Conservation (phyloP, 73 alveolate genomes). For the Paramecium primaurelia region DNA sequence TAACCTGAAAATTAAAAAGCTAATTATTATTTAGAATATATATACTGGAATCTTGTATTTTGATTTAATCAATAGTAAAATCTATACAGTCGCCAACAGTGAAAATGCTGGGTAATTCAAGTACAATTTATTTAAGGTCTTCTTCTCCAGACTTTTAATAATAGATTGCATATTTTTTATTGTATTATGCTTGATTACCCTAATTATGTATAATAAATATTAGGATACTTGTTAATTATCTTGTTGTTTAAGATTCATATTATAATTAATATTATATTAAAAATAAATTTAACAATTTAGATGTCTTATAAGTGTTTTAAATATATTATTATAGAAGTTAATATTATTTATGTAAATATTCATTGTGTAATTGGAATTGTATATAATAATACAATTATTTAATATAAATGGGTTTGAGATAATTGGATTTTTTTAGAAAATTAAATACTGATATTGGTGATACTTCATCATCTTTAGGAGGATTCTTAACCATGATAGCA, state of each 20-base stretch:
- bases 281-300: not conserved
- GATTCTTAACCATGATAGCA: constrained; percentile 51
- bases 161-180: not conserved
- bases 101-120: constrained; percentile 15
- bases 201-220: not conserved
- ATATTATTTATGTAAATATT: not conserved
- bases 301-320: not conserved
- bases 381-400: not conserved
- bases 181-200: not conserved
- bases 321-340: no score
- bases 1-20: not conserved
- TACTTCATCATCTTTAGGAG: constrained; percentile 54
- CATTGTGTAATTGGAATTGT: not conserved
- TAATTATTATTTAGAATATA: not conserved
- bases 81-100: constrained; percentile 20
- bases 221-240: not conserved
- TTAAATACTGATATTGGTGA: constrained; percentile 54
- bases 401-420: constrained; percentile 24
- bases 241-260: not conserved
- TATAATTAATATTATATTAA: not conserved
- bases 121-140: not conserved
- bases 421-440: constrained; percentile 55
- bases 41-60: not conserved
- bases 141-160: not conserved
- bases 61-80: constrained; percentile 7